Evolutionary conservation across 768 basidiomycete genomes (phyloP), one percentile per base, ranked within the genome.

Genomic region (Phaffia tasmanica): DNA sequence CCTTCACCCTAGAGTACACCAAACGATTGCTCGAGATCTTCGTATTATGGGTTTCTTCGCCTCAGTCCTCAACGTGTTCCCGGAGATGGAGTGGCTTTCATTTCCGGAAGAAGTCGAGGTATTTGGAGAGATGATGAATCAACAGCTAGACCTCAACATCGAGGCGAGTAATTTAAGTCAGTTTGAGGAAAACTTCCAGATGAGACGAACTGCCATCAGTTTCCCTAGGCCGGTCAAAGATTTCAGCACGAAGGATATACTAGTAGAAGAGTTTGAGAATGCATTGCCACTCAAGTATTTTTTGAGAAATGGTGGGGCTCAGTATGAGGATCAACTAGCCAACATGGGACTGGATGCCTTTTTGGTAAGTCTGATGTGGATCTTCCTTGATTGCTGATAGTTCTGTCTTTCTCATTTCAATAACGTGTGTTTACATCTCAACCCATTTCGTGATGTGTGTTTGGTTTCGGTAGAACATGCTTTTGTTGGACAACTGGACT

Each of bases 11-110:
- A 79, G 82, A 59, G 92, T 92, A 23, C 77, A 79, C 29, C 86
- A 89, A 73, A 85, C 81, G 58, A 97, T 99, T 67, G 78, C 81
- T 48, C 84, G 95, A 55, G 95, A 99, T 78, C 83, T 99, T 59
- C 82, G 86, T 57, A 98, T 98, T 78, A 97, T 99, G 92, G 79
- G 82, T 53, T 86, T 94, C 79, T 97, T 98, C 74, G 90, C 94
- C 30, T 80, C 81, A 50, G 76, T 82, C 67, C 81, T 98, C 67
- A 83, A 88, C 61, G 60, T 86, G 32, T 76, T 98, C 63, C 95
- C 95, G 0, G 90, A 91, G 30, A 91, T 95, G 86, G 82, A 90
- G 71, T 99, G 95, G 95, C 77, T 99, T 57, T 95, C 91, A 8
- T 81, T 99, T 21, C 88, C 92, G 0, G 89, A 99, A 72, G 95